Evolutionary conservation across 257 asterid genomes (phyloP), one percentile per base, ranked within the genome.

Genomic region (Fraxinus excelsior): DNA sequence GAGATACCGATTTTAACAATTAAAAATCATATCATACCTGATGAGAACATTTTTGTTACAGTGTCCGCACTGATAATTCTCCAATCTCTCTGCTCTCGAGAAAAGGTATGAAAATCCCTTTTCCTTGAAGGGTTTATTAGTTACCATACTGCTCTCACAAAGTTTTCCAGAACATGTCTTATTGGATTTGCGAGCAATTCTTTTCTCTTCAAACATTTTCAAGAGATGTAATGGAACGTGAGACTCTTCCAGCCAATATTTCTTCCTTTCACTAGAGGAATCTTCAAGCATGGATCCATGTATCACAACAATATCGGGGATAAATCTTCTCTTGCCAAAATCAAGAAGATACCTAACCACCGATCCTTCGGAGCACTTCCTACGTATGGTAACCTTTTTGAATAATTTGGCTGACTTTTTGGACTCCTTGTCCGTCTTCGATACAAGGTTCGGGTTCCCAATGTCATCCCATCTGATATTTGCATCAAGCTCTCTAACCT

Each of bases 401-500:
- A 94, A 94, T 76, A 96, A 94, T 80, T 86, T 85, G 74, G 70
- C 72, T 51, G 97, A 85, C 73, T 89, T 94, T 77, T 77, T 88
- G 40, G 91, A 80, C 74, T 90, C 94, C 82, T 76, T 87, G 75
- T 89, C 98, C 73, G 85, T 70, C 89, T 80, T 84, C 4, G 79
- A 75, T 73, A 84, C 78, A 70, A 80, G 82, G 76, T 70, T 84
- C 49, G 62, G 83, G 77, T 92, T 90, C 78, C 88, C 93, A 83
- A 94, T 91, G 29, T 88, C 97, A 82, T 85, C 91, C 98, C 98
- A 94, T 82, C 80, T 85, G 75, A 94, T 87, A 78, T 91, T 91
- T 74, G 97, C 90, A 83, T 92, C 94, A 74, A 94, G 89, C 86
- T 92, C 97, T 87, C 97, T 88, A 79, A 94, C 87, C 98, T 92